Evolutionary conservation across 176 grass and related monocot species (phyloP), one percentile per base, ranked within the genome.

Genomic region (Saccharum officinarum): DNA sequence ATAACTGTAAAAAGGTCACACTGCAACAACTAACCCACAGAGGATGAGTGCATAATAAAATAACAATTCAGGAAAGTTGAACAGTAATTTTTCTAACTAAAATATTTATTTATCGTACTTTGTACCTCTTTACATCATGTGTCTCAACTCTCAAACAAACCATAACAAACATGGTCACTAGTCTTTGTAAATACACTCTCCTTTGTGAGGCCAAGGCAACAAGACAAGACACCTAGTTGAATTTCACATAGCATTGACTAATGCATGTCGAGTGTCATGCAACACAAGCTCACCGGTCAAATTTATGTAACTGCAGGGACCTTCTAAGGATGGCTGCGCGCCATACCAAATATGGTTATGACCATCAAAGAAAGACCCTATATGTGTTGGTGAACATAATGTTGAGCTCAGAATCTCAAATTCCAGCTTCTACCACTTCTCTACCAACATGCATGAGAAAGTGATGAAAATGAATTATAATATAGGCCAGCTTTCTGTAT

Each of bases 201-300:
- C 31, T 69, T 44, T 49, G n/a, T 77, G 7, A 69, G 76, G 59
- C 17, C 12, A 28, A 63, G 40, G 8, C 10, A 40, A 52, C 31
- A 25, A 87, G 36, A 75, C 3, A 30, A 22, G 41, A n/a, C 10
- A 81, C 17, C 15, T 81, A 67, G 44, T 31, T 75, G 12, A 70
- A 68, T 10, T 76, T 87, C 20, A 39, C 50, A 39, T 80, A 33
- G 65, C 74, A 65, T 69, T 69, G 26, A 26, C 22, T 22, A 69
- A 36, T 47, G 37, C 4, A 7, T 20, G 59, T 60, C 26, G 10
- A 82, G 8, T 69, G 14, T 75, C 6, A 20, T 75, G 69, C 61
- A 46, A 74, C 25, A 73, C 8, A 42, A 78, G 20, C 22, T 37
- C 22, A 52, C 9, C 50, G 59, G 50, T 8, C 10, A 3, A 57